Evolutionary conservation across 345 rosid genomes (phyloP).

Genomic region (Bruguiera sexangula): DNA sequence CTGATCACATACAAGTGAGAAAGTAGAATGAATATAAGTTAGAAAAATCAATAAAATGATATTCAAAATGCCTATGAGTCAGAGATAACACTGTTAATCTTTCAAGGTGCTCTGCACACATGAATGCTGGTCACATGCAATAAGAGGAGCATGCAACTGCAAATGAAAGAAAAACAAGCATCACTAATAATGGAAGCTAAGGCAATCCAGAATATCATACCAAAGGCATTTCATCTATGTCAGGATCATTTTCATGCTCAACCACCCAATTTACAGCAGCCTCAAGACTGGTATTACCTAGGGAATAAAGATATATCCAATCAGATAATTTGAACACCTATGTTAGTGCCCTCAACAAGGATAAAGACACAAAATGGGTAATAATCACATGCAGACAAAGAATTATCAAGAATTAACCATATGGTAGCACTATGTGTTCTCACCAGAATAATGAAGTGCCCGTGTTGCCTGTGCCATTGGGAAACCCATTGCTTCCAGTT

Average conservation of each 20-base stretch:
- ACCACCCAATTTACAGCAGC: constrained; percentile 97
- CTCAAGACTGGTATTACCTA: constrained; percentile 81
- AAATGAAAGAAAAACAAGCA: background rate
- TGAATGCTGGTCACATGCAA: background rate
- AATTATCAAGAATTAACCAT: background rate
- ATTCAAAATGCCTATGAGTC: background rate
- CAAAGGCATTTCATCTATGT: constrained; percentile 87
- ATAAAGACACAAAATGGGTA: background rate
- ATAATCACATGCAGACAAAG: background rate
- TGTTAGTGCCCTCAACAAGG: background rate
- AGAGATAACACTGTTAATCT: background rate
- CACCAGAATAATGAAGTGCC: constrained; percentile 92
- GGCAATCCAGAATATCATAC: constrained; percentile 36
- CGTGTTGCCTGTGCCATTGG: constrained; percentile 73
- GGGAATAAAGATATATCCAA: constrained; percentile 16
- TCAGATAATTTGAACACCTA: constrained; percentile 11
- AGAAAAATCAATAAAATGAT: background rate
- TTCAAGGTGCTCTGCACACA: background rate
- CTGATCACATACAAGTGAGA: constrained; percentile 32
- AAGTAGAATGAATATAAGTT: background rate
- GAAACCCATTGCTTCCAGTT: constrained; percentile 91
- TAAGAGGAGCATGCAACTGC: background rate
- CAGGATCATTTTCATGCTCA: constrained; percentile 90
- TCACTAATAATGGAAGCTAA: background rate
- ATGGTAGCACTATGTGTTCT: constrained; percentile 1